A percentile compares a stretch with the other conserved stretches of the same genome.
Conservation (phyloP, 192 early-diverging fungal genomes). For the Linnemannia zychae region DNA sequence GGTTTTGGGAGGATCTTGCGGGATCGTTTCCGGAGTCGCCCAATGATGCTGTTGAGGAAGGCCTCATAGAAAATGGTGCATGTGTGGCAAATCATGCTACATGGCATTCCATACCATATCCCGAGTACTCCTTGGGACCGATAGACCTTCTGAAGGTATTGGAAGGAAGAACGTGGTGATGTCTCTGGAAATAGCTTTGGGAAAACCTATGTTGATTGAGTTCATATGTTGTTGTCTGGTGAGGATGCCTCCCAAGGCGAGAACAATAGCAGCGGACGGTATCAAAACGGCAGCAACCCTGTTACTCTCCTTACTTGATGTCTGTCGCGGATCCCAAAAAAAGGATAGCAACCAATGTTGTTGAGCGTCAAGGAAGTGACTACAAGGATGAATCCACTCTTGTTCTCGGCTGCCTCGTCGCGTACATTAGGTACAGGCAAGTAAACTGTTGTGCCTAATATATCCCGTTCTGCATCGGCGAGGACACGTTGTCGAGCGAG, state of each 20-base stretch:
- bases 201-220: slow-evolving; percentile 25
- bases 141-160: slow-evolving; percentile 47
- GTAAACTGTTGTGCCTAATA: slow-evolving; percentile 46
- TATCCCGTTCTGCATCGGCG: slow-evolving; percentile 35
- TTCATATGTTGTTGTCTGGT: neutral
- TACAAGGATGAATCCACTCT: slow-evolving; percentile 49
- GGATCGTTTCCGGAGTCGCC: slow-evolving; percentile 39
- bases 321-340: slow-evolving; percentile 51
- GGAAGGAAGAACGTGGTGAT: slow-evolving; percentile 47
- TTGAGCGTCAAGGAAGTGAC: slow-evolving; percentile 55
- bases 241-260: neutral
- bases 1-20: slow-evolving; percentile 39
- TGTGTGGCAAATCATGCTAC: slow-evolving; percentile 56
- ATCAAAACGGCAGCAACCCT: neutral
- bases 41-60: slow-evolving; percentile 52
- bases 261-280: neutral
- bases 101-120: slow-evolving; percentile 56
- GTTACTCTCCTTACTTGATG: slow-evolving; percentile 33
- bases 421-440: slow-evolving; percentile 30
- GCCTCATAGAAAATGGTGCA: slow-evolving; percentile 58
- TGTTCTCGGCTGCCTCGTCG: slow-evolving; percentile 47
- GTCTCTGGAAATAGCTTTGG: slow-evolving; percentile 48
- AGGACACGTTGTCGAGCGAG: slow-evolving; percentile 22
- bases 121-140: slow-evolving; percentile 51
- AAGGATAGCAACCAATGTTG: slow-evolving; percentile 55